These are phyloP conservation scores for Tuber calosporum DNA, from an alignment of 495 filamentous ascomycete genomes.

Conservation along the genomic window DNA sequence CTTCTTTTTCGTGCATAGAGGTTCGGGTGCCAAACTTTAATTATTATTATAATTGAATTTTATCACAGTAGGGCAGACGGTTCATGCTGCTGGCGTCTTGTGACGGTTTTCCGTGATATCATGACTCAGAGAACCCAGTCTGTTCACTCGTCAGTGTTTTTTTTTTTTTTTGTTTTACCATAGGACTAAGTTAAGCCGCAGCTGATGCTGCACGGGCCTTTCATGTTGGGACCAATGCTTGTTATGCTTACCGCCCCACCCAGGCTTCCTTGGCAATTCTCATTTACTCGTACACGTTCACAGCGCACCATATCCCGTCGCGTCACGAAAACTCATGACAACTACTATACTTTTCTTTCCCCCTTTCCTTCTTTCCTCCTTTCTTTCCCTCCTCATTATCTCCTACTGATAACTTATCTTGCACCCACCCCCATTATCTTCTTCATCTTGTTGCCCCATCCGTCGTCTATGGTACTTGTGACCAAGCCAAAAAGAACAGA, in stretches of 20 bases:
- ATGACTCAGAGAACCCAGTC: not conserved
- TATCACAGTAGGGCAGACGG: not conserved
- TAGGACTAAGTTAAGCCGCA: not conserved
- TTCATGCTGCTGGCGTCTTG: not conserved
- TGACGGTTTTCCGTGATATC: not conserved
- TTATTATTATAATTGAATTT: not conserved
- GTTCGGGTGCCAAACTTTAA: not conserved
- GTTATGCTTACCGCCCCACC: not conserved
- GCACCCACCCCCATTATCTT: not conserved
- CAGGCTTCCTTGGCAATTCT: not conserved
- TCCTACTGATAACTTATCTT: not conserved
- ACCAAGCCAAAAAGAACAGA: too few relatives aligned
- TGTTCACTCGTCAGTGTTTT: not conserved
- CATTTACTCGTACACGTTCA: conserved; percentile 1
- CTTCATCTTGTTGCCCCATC: not conserved
- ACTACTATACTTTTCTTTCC: not conserved
- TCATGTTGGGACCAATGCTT: not conserved
- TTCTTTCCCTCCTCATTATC: not conserved
- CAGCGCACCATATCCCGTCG: not conserved
- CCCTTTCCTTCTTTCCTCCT: not conserved
- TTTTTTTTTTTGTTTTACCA: too few relatives aligned
- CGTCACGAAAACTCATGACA: conserved; percentile 7
- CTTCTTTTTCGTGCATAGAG: not conserved
- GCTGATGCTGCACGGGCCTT: not conserved
- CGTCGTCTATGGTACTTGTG: too few relatives aligned